phyloP scores from a whole-genome alignment of 2,329 filamentous ascomycete genomes.

The Colletotrichum truncatum region DNA sequence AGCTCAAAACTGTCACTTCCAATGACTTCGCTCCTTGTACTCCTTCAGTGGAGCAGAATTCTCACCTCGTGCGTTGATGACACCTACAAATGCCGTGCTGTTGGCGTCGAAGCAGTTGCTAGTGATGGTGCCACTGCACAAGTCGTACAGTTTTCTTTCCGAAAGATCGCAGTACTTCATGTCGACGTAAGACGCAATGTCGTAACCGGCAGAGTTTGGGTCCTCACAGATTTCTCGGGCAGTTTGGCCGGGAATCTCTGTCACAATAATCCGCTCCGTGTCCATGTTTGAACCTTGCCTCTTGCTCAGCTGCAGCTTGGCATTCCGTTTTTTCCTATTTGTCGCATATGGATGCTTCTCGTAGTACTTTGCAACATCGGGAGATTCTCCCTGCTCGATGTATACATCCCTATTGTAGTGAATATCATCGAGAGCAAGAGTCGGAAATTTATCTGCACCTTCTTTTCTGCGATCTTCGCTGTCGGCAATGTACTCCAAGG shows the following conservation, averaged over 20 bases:
- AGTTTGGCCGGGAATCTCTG: conserved; percentile 13
- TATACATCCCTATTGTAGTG: conserved; percentile 28
- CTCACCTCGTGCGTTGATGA: not conserved
- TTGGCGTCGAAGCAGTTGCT: conserved; percentile 17
- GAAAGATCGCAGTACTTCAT: conserved; percentile 15
- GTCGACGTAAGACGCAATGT: conserved; percentile 16
- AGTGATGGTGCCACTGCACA: not conserved
- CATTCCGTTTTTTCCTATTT: not conserved
- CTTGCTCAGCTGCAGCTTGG: not conserved
- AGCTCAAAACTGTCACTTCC: not conserved
- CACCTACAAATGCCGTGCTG: not conserved
- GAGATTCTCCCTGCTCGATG: conserved; percentile 11
- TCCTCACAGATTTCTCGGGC: conserved; percentile 5
- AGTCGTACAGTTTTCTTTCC: not conserved
- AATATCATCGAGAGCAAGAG: conserved; percentile 28
- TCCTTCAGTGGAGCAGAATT: not conserved
- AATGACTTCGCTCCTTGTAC: not conserved
- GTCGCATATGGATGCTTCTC: not conserved
- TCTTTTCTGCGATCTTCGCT: not conserved
- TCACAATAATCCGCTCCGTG: not conserved
- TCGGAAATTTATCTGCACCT: conserved; percentile 25
- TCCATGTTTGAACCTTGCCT: not conserved
- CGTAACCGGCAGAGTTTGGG: not conserved
- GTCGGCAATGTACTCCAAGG: conserved; percentile 35
- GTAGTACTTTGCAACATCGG: not conserved